Evolutionary conservation across 2,329 filamentous ascomycete species (phyloP), one percentile per base, ranked within the genome.

Genomic region (Botrytis fabae): DNA sequence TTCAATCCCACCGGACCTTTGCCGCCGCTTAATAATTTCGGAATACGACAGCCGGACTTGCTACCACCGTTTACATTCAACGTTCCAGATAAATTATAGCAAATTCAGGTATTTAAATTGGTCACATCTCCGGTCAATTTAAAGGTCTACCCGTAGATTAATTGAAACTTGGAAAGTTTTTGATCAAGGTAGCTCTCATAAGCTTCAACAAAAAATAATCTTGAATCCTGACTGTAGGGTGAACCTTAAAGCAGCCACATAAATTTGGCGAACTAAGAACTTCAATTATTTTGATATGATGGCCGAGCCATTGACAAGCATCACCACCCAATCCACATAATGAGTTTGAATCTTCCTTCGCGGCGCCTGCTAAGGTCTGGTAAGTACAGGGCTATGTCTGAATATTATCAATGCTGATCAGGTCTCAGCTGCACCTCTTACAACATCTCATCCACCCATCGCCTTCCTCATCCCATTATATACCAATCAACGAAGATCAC

Each of bases 291-390:
- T 72, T 72, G 63, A 72, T 72, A 59, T 38, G 22, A 44, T 32
- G 54, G 14, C 5, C 20, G 10, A 46, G 14, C 48, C 48, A 69
- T 48, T 35, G 51, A 42, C 20, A 48, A 61, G 63, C 38, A 73
- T 40, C 42, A 66, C 42, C 70, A 68, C 63, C 73, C 60, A 66
- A 75, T 71, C 76, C 71, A 73, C 71, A 77, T 70, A 65, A 94
- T 93, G 91, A 92, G 86, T 83, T 82, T 91, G 78, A 87, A 87
- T 82, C 83, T 90, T 80, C 89, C 90, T 77, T 85, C 89, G 78
- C 84, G 89, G 84, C 88, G 87, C 83, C 83, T 91, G 78, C 84
- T 87, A 72, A 84, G 85, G 79, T 85, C 86, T 81, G 88, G 91
- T 93, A 86, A 73, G 85, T 76, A 70, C 28, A 66, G 57, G 51